These are phyloP conservation scores for Solidago caesia DNA, from an alignment of 129 eudicot species.

Conservation along the genomic window DNA sequence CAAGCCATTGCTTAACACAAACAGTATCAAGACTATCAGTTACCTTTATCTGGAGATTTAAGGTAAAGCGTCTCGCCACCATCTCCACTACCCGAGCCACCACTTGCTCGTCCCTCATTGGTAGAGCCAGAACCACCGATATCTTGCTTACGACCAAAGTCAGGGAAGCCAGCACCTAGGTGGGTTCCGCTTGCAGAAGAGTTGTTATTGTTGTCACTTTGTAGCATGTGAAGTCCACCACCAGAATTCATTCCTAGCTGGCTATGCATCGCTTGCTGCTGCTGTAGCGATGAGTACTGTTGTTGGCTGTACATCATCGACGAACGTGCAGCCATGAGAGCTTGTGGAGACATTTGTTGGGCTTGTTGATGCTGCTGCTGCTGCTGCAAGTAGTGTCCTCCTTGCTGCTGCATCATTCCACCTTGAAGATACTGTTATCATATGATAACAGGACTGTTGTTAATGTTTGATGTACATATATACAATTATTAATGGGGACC, in stretches of 20 bases:
- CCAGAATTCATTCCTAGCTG: slow-evolving; percentile 15
- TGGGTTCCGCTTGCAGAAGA: not conserved
- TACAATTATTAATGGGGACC: too few relatives aligned
- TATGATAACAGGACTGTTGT: not conserved
- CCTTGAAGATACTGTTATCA: slow-evolving; percentile 49
- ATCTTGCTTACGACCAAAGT: slow-evolving; percentile 14
- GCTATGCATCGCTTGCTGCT: slow-evolving; percentile 47
- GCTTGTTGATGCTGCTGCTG: slow-evolving; percentile 89
- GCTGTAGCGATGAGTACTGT: slow-evolving; percentile 56
- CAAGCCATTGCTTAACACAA: not conserved
- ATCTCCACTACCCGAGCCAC: slow-evolving; percentile 17
- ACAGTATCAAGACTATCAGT: not conserved
- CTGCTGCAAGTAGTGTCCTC: slow-evolving; percentile 80
- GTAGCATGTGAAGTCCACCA: slow-evolving; percentile 16
- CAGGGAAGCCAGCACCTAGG: slow-evolving; percentile 11
- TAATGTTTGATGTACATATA: not conserved
- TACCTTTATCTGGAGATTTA: slow-evolving; percentile 15
- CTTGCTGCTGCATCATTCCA: slow-evolving; percentile 69
- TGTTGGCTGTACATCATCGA: slow-evolving; percentile 73
- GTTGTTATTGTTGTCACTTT: not conserved
- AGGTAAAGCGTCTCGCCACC: slow-evolving; percentile 22
- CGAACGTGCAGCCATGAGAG: slow-evolving; percentile 74
- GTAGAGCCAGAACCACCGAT: slow-evolving; percentile 1
- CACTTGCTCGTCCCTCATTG: slow-evolving; percentile 6
- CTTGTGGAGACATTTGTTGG: slow-evolving; percentile 65